These are phyloP conservation scores for Decorospora gaudefroyi DNA, from an alignment of 2,329 filamentous ascomycete species.

Conservation along the genomic window DNA sequence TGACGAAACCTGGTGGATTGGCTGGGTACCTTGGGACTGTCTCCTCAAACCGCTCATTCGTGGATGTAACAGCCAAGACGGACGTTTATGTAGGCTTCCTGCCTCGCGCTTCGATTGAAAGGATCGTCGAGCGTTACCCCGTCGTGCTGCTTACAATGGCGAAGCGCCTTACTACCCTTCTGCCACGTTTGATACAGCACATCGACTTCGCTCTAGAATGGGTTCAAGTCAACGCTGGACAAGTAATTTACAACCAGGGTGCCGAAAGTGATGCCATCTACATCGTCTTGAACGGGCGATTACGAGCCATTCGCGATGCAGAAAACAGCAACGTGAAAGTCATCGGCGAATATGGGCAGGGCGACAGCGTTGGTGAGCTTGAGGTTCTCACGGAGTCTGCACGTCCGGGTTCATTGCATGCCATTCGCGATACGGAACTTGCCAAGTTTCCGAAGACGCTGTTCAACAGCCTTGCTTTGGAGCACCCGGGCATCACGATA, in stretches of 20 bases:
- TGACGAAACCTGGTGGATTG: constrained; percentile 92
- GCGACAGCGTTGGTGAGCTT: constrained; percentile 94
- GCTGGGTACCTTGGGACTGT: constrained; percentile 94
- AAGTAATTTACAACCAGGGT: constrained; percentile 89
- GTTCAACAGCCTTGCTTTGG: constrained; percentile 96
- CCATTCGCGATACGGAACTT: constrained; percentile 93
- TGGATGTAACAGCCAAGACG: constrained; percentile 95
- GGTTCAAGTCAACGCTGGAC: constrained; percentile 93
- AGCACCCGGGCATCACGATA: constrained; percentile 97
- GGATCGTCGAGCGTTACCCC: constrained; percentile 90
- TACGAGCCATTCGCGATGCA: constrained; percentile 81
- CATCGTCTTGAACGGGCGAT: constrained; percentile 90
- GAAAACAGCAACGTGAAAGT: constrained; percentile 82
- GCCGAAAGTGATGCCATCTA: constrained; percentile 99
- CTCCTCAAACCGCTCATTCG: constrained; percentile 93
- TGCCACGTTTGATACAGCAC: constrained; percentile 88
- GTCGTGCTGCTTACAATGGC: constrained; percentile 94
- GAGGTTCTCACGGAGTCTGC: constrained; percentile 95
- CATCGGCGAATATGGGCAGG: constrained; percentile 90
- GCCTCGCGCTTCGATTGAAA: constrained; percentile 80
- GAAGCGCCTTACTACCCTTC: constrained; percentile 84
- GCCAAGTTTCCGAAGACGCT: constrained; percentile 94
- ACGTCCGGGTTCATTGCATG: constrained; percentile 88
- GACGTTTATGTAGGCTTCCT: constrained; percentile 98
- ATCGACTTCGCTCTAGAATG: constrained; percentile 99